Evolutionary conservation across 352 stramenopile genomes (phyloP), one percentile per base, ranked within the genome.

Genomic region (Plasmopara muralis): DNA sequence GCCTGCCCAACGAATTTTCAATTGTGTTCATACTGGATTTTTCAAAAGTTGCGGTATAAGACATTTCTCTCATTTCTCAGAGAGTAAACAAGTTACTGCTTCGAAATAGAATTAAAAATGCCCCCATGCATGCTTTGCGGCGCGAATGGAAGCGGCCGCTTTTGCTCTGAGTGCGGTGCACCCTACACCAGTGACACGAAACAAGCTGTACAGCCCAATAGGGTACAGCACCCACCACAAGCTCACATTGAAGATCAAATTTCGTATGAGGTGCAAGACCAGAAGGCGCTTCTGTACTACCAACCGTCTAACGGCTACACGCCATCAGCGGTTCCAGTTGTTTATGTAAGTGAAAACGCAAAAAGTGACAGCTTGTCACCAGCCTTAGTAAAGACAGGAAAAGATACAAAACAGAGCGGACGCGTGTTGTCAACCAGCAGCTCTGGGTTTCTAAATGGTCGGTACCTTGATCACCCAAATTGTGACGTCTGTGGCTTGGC

Each of bases 381-480:
- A 13, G 47, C 45, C 33, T 62, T 55, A 10, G 50, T 43, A 18
- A 49, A 38, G 40, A 37, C 28, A 30, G 51, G 38, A 12, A 47
- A 58, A 16, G 44, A 55, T 29, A 43, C 47, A 5, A 56, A 25
- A n/a, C 47, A 29, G 16, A 29, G 42, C 20, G 30, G 43, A 2
- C 47, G 44, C 38, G 33, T 33, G 33, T 35, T 53, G 37, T 60
- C 55, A 25, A 47, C 49, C 1, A 57, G 44, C 30, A 38, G 60
- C 35, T 62, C 60, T 25, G 70, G 72, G 2, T 53, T 83, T 18
- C 51, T 82, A 16, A 71, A 45, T 10, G 46, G 62, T 1, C 74
- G 74, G 12, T 88, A 88, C 55, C 57, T 65, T 7, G 67, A 83
- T 48, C 74, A 88, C 38, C 77, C 77, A 2, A 82, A 79, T 46